A percentile compares a stretch with the other conserved stretches of the same genome.
These are phyloP conservation scores for Trypanosoma avium DNA, from an alignment of 208 protist genomes.

Conservation along the genomic window DNA sequence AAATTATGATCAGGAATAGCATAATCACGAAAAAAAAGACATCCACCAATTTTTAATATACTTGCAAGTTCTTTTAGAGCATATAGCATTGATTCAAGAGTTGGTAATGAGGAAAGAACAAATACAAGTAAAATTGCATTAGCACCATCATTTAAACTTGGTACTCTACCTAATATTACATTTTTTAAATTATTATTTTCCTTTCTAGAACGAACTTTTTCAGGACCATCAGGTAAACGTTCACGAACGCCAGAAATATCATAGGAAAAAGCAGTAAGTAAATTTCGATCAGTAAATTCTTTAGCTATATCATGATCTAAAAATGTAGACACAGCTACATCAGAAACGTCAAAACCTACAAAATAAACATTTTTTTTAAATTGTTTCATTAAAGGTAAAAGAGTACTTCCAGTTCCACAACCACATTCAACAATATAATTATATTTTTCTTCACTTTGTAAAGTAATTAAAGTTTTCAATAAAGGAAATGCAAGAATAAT, in stretches of 20 bases:
- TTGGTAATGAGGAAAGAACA: conserved; percentile 74
- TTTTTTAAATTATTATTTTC: conserved; percentile 25
- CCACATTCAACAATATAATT: conserved; percentile 66
- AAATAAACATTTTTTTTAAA: conserved; percentile 41
- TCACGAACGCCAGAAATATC: conserved; percentile 24
- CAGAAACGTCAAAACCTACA: conserved; percentile 70
- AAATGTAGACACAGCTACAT: conserved; percentile 47
- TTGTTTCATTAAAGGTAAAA: conserved; percentile 64
- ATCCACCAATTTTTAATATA: conserved; percentile 45
- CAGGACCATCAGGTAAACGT: conserved; percentile 4
- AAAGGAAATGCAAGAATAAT: conserved; percentile 73
- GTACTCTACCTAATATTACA: conserved; percentile 15
- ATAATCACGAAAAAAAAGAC: conserved; percentile 78
- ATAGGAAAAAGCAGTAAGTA: conserved; percentile 42
- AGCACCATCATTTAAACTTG: conserved; percentile 19
- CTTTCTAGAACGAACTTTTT: conserved; percentile 22
- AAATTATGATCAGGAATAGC: conserved; percentile 79
- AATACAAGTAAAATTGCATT: conserved; percentile 76
- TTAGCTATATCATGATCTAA: conserved; percentile 41
- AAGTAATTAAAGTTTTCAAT: conserved; percentile 36
- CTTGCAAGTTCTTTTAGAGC: conserved; percentile 40
- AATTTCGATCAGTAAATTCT: conserved; percentile 15
- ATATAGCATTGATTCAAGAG: conserved; percentile 51
- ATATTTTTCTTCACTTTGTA: background rate
- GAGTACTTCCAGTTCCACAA: conserved; percentile 74